These are phyloP conservation scores for Penicillium psychrofluorescens DNA, from an alignment of 495 filamentous ascomycete species.

Conservation along the genomic window DNA sequence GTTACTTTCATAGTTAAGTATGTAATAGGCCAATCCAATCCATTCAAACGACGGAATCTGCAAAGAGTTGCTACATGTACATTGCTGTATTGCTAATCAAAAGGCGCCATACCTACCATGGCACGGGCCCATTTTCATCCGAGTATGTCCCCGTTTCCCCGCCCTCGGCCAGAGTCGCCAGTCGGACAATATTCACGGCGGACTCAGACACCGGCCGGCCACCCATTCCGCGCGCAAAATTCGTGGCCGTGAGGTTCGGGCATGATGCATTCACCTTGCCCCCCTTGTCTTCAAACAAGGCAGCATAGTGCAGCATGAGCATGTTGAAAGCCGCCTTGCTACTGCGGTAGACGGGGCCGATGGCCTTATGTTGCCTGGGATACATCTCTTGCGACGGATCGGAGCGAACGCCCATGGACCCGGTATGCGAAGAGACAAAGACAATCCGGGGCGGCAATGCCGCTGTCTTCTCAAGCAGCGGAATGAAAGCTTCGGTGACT, in stretches of 20 bases:
- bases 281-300: slow-evolving; percentile 12
- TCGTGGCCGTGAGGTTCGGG: slow-evolving; percentile 17
- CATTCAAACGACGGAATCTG: too few species aligned
- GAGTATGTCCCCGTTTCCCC: slow-evolving; percentile 16
- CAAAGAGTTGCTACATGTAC: too few species aligned
- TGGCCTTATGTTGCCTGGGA: slow-evolving; percentile 5
- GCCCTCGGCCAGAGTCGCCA: slow-evolving; percentile 15
- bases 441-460: slow-evolving; percentile 28
- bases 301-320: slow-evolving; percentile 21
- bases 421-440: slow-evolving; percentile 29
- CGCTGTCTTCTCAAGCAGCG: slow-evolving; percentile 32
- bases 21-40: too few species aligned
- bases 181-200: slow-evolving; percentile 17
- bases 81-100: too few species aligned
- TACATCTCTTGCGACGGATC: slow-evolving; percentile 4
- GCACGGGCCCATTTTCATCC: slow-evolving; percentile 14
- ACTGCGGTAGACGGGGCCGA: slow-evolving; percentile 16
- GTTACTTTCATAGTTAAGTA: too few species aligned
- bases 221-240: slow-evolving; percentile 7
- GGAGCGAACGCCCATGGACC: slow-evolving; percentile 17
- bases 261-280: slow-evolving; percentile 22
- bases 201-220: slow-evolving; percentile 14
- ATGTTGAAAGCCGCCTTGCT: slow-evolving; percentile 38
- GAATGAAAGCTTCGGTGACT: slow-evolving; percentile 36
- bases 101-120: slow-evolving; percentile 9